phyloP scores from a whole-genome alignment of 371 early-diverging fungal genomes.

The Mucor plumbeus region DNA sequence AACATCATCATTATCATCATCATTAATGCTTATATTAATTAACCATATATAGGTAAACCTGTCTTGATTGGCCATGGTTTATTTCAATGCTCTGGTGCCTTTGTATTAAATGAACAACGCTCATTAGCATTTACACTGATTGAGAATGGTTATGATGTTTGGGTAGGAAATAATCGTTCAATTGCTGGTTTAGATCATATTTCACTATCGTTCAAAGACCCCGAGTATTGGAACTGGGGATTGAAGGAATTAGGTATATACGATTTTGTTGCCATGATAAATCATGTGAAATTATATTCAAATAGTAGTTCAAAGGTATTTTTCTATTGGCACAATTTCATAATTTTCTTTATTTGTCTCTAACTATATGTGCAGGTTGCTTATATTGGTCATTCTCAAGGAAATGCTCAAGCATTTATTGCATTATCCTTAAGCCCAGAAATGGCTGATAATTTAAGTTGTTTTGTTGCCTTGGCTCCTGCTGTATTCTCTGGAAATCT shows the following conservation, averaged over 20 bases:
- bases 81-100: slow-evolving; percentile 66
- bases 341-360: not conserved
- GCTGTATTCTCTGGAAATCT: slow-evolving; percentile 59
- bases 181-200: slow-evolving; percentile 33
- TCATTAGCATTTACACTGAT: slow-evolving; percentile 60
- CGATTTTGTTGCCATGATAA: slow-evolving; percentile 55
- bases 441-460: slow-evolving; percentile 45
- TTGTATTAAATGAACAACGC: slow-evolving; percentile 53
- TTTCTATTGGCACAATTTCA: not conserved
- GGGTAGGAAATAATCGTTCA: slow-evolving; percentile 56
- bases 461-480: slow-evolving; percentile 63
- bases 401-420: slow-evolving; percentile 62
- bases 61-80: slow-evolving; percentile 64
- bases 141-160: slow-evolving; percentile 60
- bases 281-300: slow-evolving; percentile 35
- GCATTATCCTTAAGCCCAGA: slow-evolving; percentile 50
- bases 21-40: not conserved
- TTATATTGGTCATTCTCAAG: slow-evolving; percentile 66
- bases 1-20: not conserved
- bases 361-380: slow-evolving; percentile 32
- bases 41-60: slow-evolving; percentile 33
- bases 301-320: slow-evolving; percentile 31
- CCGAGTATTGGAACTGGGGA: slow-evolving; percentile 62
- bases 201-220: slow-evolving; percentile 36
- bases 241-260: slow-evolving; percentile 57